These are phyloP conservation scores for Pestalotiopsis sp. DNA, from an alignment of 2,329 filamentous ascomycete genomes.

Conservation along the genomic window DNA sequence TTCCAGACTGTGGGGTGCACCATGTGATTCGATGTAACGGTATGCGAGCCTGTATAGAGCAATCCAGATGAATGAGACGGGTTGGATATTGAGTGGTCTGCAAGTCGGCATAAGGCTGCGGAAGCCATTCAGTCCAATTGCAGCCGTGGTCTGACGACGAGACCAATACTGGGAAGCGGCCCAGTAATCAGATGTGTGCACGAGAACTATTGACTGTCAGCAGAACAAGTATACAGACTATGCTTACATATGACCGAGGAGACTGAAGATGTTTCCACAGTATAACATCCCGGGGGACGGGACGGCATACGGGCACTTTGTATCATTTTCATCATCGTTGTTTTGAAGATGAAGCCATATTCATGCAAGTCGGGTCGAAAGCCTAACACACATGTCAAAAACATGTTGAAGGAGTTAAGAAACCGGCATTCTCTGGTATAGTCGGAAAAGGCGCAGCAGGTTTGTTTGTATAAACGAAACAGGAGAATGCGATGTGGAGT, in stretches of 20 bases:
- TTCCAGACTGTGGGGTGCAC: background rate
- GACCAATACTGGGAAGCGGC: too few species aligned
- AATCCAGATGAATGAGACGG: too few species aligned
- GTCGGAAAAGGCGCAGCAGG: background rate
- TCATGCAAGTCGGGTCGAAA: background rate
- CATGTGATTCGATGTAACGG: background rate
- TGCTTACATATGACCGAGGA: too few species aligned
- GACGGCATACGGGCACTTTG: background rate
- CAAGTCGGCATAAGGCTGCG: too few species aligned
- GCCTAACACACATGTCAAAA: background rate
- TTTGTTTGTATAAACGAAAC: slow-evolving; percentile 10
- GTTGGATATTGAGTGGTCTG: too few species aligned
- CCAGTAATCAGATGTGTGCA: too few species aligned
- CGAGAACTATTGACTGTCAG: too few species aligned
- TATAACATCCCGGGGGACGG: background rate
- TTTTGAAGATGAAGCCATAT: background rate
- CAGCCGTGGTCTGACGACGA: too few species aligned
- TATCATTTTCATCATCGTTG: background rate
- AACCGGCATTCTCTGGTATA: background rate
- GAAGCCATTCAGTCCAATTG: too few species aligned
- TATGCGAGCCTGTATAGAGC: background rate
- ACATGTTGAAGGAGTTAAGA: background rate
- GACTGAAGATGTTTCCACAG: too few species aligned
- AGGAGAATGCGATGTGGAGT: background rate
- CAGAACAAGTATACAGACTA: too few species aligned